phyloP scores from a whole-genome alignment of 163 green algal genomes.

The Scenedesmus sp. region DNA sequence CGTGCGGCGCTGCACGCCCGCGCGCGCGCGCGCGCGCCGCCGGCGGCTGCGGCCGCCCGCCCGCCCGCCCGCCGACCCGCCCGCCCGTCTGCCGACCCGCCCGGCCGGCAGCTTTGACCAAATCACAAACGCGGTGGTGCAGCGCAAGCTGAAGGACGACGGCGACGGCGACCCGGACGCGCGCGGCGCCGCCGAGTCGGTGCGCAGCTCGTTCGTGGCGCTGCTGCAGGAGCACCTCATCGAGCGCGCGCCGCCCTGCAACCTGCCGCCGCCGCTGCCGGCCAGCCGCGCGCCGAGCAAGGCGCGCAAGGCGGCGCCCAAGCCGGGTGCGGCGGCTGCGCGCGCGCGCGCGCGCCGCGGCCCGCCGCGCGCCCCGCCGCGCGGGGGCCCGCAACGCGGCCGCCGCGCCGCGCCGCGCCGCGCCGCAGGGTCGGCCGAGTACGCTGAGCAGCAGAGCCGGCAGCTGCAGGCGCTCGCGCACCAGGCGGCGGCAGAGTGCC shows the following conservation, averaged over 20 bases:
- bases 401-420: too few species aligned
- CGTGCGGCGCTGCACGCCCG: too few species aligned
- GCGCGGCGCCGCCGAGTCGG: neutral
- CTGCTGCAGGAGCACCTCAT: slow-evolving; percentile 59
- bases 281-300: slow-evolving; percentile 38
- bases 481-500: slow-evolving; percentile 45
- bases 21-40: too few species aligned
- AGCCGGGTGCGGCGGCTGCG: slow-evolving; percentile 7
- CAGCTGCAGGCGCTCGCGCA: slow-evolving; percentile 48
- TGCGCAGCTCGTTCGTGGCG: slow-evolving; percentile 39
- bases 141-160: slow-evolving; percentile 7
- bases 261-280: slow-evolving; percentile 58
- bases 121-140: slow-evolving; percentile 54
- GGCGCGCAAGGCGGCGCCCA: slow-evolving; percentile 23
- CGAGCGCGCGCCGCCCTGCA: slow-evolving; percentile 67
- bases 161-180: neutral
- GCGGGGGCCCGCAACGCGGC: too few species aligned
- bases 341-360: too few species aligned
- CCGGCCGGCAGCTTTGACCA: slow-evolving; percentile 70
- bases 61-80: too few species aligned
- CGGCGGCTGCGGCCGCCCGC: too few species aligned
- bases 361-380: neutral
- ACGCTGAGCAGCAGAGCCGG: slow-evolving; percentile 42
- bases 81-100: too few species aligned
- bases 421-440: slow-evolving; percentile 40